Evolutionary conservation across 768 basidiomycete species (phyloP), one percentile per base, ranked within the genome.

Genomic region (Lanmaoa pseudosensibilis): DNA sequence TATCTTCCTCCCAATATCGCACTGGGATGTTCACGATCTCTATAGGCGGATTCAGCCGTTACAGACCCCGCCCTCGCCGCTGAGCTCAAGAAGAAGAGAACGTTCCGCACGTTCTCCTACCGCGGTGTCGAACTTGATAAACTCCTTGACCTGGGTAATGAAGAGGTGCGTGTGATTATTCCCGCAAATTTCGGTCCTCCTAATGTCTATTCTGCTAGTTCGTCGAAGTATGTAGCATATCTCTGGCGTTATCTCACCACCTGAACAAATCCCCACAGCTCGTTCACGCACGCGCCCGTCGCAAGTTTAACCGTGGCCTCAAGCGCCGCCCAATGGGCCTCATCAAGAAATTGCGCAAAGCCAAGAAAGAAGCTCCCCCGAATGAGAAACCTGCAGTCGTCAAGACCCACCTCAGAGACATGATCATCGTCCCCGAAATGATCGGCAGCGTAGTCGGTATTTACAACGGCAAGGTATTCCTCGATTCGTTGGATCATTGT

Each of bases 401-500:
- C 71, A 99, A 98, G 85, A 99, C 97, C 55, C 97, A 99, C 78
- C 83, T 99, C 67, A 93, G 97, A 69, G 88, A 98, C 79, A 98
- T 99, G 97, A 96, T 98, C 77, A 88, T 99, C 77, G 97, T 99
- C 57, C 97, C 97, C 48, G 97, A 99, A 82, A 98, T 99, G 97
- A 98, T 99, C 76, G 97, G 97, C 59, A 89, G 86, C 69, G 92
- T 98, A 64, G 87, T 98, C 61, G 97, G 97, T 60, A 96, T 98
- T 73, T 98, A 99, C 87, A 96, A 94, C 72, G 94, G 94, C 71
- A 96, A 96, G 84, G 90, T 92, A 69, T 59, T 75, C 73, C 3
- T 56, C 23, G 3, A 32, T 52, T 25, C 10, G 1, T 54, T 25
- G n/a, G 16, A 23, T 52, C 15, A 19, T 27, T 45, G 6, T 34